Base-by-base conservation (phyloP, 2,329 filamentous ascomycete genomes). In the Colletotrichum cereale region DNA sequence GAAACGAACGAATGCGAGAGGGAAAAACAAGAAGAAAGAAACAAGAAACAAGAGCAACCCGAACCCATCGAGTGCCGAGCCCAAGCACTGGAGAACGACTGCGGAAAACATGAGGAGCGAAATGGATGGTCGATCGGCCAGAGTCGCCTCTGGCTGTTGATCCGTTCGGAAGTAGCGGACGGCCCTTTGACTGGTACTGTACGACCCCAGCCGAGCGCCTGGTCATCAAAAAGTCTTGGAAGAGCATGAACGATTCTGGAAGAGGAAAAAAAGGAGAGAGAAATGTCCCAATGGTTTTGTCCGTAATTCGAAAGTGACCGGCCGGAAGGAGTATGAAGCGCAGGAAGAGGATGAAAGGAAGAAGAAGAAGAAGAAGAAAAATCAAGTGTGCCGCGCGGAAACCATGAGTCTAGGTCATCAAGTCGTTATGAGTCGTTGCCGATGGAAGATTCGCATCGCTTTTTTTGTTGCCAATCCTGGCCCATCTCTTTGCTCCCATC, bases 391-490 rank as follows among this genome's bases (percentile, higher is more conserved):
- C 68, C 68, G 67, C 65, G 71, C 71, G 70, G 61, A 67, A 73
- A 56, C 65, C 66, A 73, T 73, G 52, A 50, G 71, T 63, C 73
- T 74, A 74, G 47, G 67, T 74, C 73, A 61, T 73, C 47, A 72
- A 73, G 71, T 73, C 74, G 66, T 74, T 62, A 75, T 68, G 53
- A 73, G 73, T 73, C 71, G 72, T 73, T 62, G 65, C 44, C 75
- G 65, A 56, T 75, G 73, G 62, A 74, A 76, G 77, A 70, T 78
- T 55, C 70, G 67, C 65, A 50, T 69, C 61, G 66, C 75, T 77
- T 77, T 74, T 24, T 50, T 77, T 77, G 74, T 24, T 50, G 53
- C 42, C 57, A 40, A 4, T 56, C 18, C 55, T 64, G 60, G 31
- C 18, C 26, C 47, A 29, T 44, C 7, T 64, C 36, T 62, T 44